These are phyloP conservation scores for Gracilaria vermiculophylla DNA, from an alignment of 23 red algal genomes.

Conservation along the genomic window DNA sequence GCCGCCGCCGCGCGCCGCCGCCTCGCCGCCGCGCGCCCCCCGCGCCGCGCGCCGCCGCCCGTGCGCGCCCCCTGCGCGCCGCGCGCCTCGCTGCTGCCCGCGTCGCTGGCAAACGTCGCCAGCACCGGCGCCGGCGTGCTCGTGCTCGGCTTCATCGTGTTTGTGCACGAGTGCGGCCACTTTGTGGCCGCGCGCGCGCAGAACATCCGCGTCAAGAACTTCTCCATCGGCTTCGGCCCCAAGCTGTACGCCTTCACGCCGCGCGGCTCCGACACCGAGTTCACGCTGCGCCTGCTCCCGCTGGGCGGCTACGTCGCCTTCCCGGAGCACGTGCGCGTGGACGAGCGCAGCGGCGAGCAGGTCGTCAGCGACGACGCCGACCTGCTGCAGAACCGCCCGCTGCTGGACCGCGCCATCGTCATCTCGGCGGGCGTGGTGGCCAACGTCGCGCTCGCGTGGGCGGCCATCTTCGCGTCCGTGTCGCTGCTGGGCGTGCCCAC, in stretches of 20 bases:
- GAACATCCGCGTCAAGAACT: constrained; percentile 91
- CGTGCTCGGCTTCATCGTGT: constrained; percentile 82
- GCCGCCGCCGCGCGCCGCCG: neutral
- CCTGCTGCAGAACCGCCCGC: constrained; percentile 88
- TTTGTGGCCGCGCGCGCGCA: constrained; percentile 81
- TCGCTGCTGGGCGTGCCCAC: constrained; percentile 61
- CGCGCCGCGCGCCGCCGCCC: neutral
- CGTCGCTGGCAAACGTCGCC: constrained; percentile 37
- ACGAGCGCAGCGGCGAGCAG: constrained; percentile 70
- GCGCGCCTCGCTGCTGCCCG: neutral
- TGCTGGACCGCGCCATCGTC: constrained; percentile 81
- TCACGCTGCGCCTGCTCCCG: constrained; percentile 84
- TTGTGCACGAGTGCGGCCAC: constrained; percentile 94
- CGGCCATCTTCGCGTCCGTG: constrained; percentile 62
- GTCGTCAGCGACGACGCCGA: constrained; percentile 63
- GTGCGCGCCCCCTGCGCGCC: neutral
- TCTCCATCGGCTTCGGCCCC: constrained; percentile 98
- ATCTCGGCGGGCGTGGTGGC: constrained; percentile 90
- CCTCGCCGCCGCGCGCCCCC: neutral
- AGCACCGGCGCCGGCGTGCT: constrained; percentile 74
- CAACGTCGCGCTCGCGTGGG: constrained; percentile 86
- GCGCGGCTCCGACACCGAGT: constrained; percentile 71
- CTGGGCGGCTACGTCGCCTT: constrained; percentile 95
- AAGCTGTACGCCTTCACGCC: constrained; percentile 67
- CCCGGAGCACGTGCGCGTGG: constrained; percentile 66